Base-by-base conservation (phyloP, 139 green algal genomes). In the Ulvella scutata region DNA sequence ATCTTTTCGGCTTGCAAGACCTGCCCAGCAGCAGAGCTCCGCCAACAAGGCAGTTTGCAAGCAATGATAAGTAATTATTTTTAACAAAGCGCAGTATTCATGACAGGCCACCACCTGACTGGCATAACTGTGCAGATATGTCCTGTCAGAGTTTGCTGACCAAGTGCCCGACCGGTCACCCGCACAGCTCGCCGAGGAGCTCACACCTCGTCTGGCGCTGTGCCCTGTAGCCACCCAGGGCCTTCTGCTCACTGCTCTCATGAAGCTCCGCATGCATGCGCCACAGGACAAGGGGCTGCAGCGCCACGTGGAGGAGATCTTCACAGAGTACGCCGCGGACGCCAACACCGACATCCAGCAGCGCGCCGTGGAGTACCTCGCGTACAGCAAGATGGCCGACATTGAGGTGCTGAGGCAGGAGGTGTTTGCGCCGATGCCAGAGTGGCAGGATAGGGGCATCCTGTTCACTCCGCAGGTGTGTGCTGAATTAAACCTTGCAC, bases 221-320 rank as follows among this genome's bases (percentile, higher is more conserved):
- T 36, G n/a, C 51, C 51, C 51, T 1, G 51, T 67, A 6, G 13
- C 51, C 51, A 67, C 51, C 51, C 51, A 67, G 51, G 51, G 51
- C 9, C 51, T 67, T n/a, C 51, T 67, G 13, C 51, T 67, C 9
- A 67, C 51, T 26, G 51, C 51, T n/a, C 51, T 67, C 51, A 67
- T 67, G n/a, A 67, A 67, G 51, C 51, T 67, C 9, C 51, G 51
- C 51, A 67, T 67, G 51, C 51, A 67, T 67, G 51, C 51, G 51
- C 51, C 51, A 26, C n/a, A 67, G n/a, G 51, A 67, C 51, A 26
- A 6, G n/a, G 51, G 13, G n/a, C 51, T 67, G n/a, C n/a, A 67
- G 51, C 10, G 33, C n/a, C 51, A 36, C 51, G 51, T 67, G 9
- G 33, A 26, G n/a, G 17, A 10, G 0, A 67, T 26, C 51, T 67